phyloP scores from a whole-genome alignment of 257 asterid genomes.

The Nicotiana tabacum region DNA sequence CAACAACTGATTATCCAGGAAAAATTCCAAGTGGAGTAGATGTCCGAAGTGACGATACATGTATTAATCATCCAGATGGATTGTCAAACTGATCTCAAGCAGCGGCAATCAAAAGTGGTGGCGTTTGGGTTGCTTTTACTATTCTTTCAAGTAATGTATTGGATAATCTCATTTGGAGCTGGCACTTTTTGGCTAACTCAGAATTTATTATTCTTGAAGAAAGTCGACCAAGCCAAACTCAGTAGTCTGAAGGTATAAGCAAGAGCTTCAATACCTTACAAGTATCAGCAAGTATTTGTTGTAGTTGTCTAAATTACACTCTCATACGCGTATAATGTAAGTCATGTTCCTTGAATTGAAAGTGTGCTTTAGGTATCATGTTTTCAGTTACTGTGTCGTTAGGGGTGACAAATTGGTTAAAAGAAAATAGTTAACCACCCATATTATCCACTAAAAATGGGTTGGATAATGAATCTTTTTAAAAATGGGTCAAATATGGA shows the following conservation, averaged over 20 bases:
- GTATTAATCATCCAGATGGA: slow-evolving; percentile 7
- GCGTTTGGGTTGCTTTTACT: not conserved
- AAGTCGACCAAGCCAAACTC: not conserved
- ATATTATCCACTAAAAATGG: too few relatives aligned
- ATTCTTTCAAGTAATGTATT: not conserved
- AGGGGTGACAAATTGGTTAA: too few relatives aligned
- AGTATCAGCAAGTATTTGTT: not conserved
- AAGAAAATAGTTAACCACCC: too few relatives aligned
- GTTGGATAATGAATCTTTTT: too few relatives aligned
- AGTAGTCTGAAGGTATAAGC: not conserved
- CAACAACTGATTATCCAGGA: slow-evolving; percentile 61
- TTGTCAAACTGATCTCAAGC: not conserved
- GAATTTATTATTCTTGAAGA: not conserved
- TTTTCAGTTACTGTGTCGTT: not conserved
- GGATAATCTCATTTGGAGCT: slow-evolving; percentile 1
- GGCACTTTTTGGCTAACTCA: not conserved
- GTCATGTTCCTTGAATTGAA: not conserved
- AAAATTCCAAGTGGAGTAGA: slow-evolving; percentile 61
- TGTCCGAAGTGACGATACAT: slow-evolving; percentile 48
- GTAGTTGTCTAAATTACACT: not conserved
- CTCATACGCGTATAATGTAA: not conserved
- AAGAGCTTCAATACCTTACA: not conserved
- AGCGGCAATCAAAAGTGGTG: not conserved
- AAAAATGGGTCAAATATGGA: too few relatives aligned
- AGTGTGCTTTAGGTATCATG: not conserved